Evolutionary conservation across 1,139 yeast genomes (phyloP).

Genomic region (Pneumocystis wakefieldiae): DNA sequence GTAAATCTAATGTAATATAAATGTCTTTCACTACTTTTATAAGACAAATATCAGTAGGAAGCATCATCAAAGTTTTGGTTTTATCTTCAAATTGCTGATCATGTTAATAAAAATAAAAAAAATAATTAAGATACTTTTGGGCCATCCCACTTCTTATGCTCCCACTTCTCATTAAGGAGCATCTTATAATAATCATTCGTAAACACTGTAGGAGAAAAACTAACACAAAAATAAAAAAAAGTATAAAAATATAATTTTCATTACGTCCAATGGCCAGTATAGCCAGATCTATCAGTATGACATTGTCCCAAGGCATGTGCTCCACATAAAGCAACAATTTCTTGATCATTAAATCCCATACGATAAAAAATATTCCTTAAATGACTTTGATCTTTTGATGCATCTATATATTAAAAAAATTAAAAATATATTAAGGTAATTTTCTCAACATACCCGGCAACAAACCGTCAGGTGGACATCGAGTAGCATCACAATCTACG

Average conservation of each 20-base stretch:
- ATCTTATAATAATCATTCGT: conserved; percentile 41
- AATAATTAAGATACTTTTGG: conserved; percentile 36
- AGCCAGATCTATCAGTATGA: conserved; percentile 40
- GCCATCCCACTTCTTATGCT: conserved; percentile 33
- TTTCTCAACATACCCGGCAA: conserved; percentile 18
- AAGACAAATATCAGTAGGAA: conserved; percentile 48
- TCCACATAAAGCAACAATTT: conserved; percentile 74
- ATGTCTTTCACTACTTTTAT: conserved; percentile 17
- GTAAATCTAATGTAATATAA: not conserved
- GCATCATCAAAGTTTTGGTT: conserved; percentile 46
- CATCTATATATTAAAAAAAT: conserved; percentile 31
- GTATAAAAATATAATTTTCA: not conserved
- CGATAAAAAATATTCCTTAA: conserved; percentile 53
- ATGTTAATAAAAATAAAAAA: conserved; percentile 21
- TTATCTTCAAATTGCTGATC: conserved; percentile 57
- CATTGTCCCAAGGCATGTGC: conserved; percentile 68
- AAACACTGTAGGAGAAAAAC: conserved; percentile 64
- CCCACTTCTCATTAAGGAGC: conserved; percentile 63
- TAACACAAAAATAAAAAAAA: not conserved
- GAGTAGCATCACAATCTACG: conserved; percentile 29
- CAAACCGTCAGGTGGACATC: conserved; percentile 50
- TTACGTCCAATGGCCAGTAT: conserved; percentile 82
- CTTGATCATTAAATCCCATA: conserved; percentile 68
- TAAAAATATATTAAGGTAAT: conserved; percentile 21
- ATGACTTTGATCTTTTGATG: conserved; percentile 51